These are phyloP conservation scores for Hansenula sp. DNA, from an alignment of 1,139 yeast genomes.

Conservation along the genomic window DNA sequence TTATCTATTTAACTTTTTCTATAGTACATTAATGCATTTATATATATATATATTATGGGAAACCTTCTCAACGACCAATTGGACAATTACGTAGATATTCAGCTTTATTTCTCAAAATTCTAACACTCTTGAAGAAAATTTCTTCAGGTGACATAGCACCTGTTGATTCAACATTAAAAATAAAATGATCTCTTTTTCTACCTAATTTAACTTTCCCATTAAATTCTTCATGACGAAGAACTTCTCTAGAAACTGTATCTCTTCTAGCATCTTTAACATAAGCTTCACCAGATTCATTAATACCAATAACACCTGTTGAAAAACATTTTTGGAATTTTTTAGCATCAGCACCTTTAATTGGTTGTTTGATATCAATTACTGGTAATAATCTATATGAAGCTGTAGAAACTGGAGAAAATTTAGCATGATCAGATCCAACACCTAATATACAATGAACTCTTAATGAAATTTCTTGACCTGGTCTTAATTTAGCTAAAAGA, in stretches of 20 bases:
- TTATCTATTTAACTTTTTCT: too few species aligned
- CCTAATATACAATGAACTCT: constrained; percentile 91
- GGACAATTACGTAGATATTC: constrained; percentile 77
- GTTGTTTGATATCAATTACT: constrained; percentile 70
- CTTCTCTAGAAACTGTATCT: constrained; percentile 96
- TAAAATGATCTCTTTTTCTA: constrained; percentile 86
- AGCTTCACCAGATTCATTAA: constrained; percentile 67
- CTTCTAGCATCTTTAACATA: constrained; percentile 81
- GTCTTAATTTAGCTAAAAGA: constrained; percentile 85
- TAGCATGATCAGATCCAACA: constrained; percentile 92
- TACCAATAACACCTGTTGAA: constrained; percentile 88
- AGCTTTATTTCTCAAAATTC: constrained; percentile 82
- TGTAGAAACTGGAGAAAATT: constrained; percentile 94
- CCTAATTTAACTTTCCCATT: constrained; percentile 87
- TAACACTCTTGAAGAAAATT: constrained; percentile 84
- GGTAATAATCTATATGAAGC: constrained; percentile 97
- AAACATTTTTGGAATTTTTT: constrained; percentile 80
- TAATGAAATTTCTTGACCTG: constrained; percentile 92
- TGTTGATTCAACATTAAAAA: constrained; percentile 88
- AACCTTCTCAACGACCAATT: constrained; percentile 41
- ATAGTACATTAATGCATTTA: constrained; percentile 2
- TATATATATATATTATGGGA: too few species aligned
- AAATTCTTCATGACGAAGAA: constrained; percentile 87
- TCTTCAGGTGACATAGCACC: constrained; percentile 98
- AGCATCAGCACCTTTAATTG: constrained; percentile 77